Base-by-base conservation (phyloP, 1,284 basidiomycete genomes). In the Testicularia cyperi region DNA sequence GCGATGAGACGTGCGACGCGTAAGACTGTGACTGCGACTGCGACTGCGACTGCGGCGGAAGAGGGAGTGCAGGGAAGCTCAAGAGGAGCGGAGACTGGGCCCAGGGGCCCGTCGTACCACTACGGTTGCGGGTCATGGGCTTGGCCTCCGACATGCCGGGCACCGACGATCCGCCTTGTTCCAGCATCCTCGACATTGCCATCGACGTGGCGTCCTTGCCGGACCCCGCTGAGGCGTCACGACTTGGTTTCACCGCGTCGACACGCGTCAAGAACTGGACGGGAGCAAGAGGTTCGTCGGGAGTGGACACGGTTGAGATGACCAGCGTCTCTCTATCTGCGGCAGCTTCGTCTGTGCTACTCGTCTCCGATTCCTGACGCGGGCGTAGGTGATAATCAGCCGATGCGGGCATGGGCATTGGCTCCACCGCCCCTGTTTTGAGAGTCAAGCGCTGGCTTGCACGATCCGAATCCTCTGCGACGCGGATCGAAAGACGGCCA, bases 31-130 rank as follows among this genome's bases (percentile, higher is more conserved):
- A n/a, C n/a, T n/a, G n/a, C n/a, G n/a, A n/a, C n/a, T n/a, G n/a
- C n/a, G n/a, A n/a, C n/a, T n/a, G n/a, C n/a, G n/a, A n/a, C n/a
- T 22, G 7, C 5, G 26, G 35, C 35, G 15, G 23, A 5, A 5
- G 26, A 16, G 23, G 20, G 13, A n/a, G 33, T 38, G 26, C 40
- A 24, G 29, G 53, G 31, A 33, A 64, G 49, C 31, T n/a, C n/a
- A n/a, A n/a, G n/a, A 64, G 44, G 31, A 64, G 24, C 2, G 61
- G 55, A 18, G 61, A 58, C 40, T 58, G 61, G 2, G 61, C 32
- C 61, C 61, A 64, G n/a, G 61, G 61, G 16, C 55, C 61, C 4
- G 41, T 54, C 2, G 54, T 57, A 3, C 49, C 55, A 31, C 61
- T 58, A 13, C 44, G 34, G 15, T 51, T 55, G 32, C 57, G 30